Evolutionary conservation across 176 grass and related monocot genomes (phyloP).

Genomic region (Oryza coarctata): DNA sequence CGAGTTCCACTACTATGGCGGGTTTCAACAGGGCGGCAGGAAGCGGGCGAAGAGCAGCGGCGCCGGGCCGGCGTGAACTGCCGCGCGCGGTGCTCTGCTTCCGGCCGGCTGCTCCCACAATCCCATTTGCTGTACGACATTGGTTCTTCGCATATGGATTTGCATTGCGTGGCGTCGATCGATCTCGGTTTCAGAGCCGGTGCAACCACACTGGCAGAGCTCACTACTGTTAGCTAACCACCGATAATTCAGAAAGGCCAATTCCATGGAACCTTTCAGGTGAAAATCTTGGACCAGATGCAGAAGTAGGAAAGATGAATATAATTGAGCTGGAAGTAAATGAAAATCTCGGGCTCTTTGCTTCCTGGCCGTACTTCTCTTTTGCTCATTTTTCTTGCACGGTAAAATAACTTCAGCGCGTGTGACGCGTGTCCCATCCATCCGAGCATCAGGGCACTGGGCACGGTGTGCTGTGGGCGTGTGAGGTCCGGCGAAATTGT

Average conservation of each 20-base stretch:
- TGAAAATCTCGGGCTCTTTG: too few species aligned
- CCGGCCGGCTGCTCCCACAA: not conserved
- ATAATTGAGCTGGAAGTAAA: not conserved
- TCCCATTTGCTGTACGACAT: not conserved
- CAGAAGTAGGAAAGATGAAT: not conserved
- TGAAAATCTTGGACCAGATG: constrained; percentile 16
- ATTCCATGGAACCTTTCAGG: not conserved
- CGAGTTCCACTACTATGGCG: not conserved
- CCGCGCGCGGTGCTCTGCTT: not conserved
- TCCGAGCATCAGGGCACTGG: too few species aligned
- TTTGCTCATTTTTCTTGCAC: too few species aligned
- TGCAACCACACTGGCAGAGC: not conserved
- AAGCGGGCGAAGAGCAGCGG: not conserved
- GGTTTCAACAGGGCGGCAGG: not conserved
- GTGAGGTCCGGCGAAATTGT: not conserved
- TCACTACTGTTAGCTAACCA: not conserved
- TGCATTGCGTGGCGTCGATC: not conserved
- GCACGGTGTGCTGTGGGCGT: not conserved
- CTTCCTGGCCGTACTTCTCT: too few species aligned
- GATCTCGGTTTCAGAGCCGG: not conserved
- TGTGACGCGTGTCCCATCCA: too few species aligned
- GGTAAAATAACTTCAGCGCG: too few species aligned
- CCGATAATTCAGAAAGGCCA: not conserved
- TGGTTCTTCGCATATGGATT: not conserved
- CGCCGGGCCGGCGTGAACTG: not conserved